phyloP scores from a whole-genome alignment of 495 filamentous ascomycete genomes.

The Aspergillus incahuasiensis region DNA sequence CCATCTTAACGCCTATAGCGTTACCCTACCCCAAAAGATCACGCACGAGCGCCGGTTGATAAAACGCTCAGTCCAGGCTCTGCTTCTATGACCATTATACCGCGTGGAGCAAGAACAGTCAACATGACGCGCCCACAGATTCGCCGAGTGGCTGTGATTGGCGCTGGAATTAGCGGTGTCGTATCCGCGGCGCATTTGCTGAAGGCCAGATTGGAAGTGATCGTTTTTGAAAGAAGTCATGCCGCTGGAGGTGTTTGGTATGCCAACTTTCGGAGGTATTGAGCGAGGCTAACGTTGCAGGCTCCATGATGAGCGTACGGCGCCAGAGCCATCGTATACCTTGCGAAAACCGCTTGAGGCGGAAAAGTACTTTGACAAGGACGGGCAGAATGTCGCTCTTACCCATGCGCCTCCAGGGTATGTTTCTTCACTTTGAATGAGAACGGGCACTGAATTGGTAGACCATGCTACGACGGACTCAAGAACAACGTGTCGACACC shows the following conservation, averaged over 20 bases:
- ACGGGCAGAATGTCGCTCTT: constrained; percentile 22
- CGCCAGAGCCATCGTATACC: constrained; percentile 56
- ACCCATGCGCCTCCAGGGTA: constrained; percentile 51
- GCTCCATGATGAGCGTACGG: constrained; percentile 55
- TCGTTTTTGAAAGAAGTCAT: constrained; percentile 58
- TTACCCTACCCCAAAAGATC: not conserved
- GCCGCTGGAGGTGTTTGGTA: constrained; percentile 60
- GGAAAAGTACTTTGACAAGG: constrained; percentile 21
- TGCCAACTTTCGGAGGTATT: not conserved
- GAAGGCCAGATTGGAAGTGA: constrained; percentile 53
- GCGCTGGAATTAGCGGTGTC: constrained; percentile 66
- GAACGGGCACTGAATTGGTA: constrained; percentile 16
- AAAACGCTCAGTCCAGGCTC: not conserved
- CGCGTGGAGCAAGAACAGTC: not conserved
- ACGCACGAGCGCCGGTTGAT: not conserved
- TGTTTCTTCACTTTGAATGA: not conserved
- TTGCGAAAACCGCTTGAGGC: constrained; percentile 41
- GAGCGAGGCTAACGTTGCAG: constrained; percentile 19
- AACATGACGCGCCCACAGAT: constrained; percentile 22
- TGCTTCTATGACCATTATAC: not conserved
- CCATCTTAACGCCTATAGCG: constrained; percentile 2
- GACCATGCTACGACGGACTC: constrained; percentile 56
- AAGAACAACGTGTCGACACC: constrained; percentile 62
- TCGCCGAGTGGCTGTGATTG: constrained; percentile 59
- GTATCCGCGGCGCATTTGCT: constrained; percentile 58